Base-by-base conservation (phyloP, 1,139 yeast species). In the Yamadazyma epiphylla region DNA sequence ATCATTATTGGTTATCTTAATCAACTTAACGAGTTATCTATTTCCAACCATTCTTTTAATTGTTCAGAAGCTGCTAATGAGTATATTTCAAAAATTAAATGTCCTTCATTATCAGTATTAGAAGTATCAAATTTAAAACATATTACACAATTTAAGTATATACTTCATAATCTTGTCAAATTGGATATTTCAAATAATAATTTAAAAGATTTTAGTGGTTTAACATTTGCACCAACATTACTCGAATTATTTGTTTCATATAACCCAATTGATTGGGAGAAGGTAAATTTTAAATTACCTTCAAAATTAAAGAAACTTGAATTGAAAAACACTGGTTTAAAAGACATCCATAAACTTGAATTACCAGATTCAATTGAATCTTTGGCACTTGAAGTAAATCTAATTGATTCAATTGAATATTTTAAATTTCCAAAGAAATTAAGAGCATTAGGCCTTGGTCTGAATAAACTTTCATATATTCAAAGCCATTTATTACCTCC, bases 261-360 rank as follows among this genome's bases (percentile, higher is more conserved):
- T 32, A 55, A 54, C 35, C 55, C 55, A 1, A 46, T 53, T n/a
- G 40, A 43, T 25, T 55, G 60, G 60, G 24, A 24, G 13, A 22
- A 29, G 4, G 22, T 41, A 3, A 19, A 19, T 13, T 44, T 45
- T 17, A 17, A 17, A 10, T 7, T 17, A 17, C 51, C 55, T 17
- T 12, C 28, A 2, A 32, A 39, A 6, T 32, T 55, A 16, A 35
- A 28, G 9, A 30, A 34, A 25, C 37, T 54, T 9, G 45, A 45
- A 22, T 31, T 54, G 11, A 38, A 45, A 12, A 44, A 51, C 29
- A 51, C 58, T 4, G 43, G 38, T 6, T 33, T 55, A 21, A 17
- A 35, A 7, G 15, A 41, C 27, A 26, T 53, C 17, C 15, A 29
- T 3, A 31, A 29, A 10, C 32, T 55, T 7, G 24, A 27, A 11